Evolutionary conservation across 306 rosid genomes (phyloP).

Genomic region (Prinsepia uniflora): DNA sequence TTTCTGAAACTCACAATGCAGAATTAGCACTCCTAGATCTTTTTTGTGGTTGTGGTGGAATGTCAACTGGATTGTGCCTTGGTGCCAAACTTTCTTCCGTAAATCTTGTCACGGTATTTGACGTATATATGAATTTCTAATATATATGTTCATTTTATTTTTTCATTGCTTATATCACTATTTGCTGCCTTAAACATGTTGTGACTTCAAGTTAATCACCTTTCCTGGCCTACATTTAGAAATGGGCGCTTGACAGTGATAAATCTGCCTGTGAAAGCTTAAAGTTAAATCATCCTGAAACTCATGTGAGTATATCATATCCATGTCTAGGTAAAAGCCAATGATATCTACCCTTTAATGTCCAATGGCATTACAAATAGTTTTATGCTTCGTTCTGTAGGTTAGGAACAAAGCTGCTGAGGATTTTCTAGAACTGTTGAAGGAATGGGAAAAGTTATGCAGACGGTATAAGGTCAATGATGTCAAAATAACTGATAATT

Average conservation of each 20-base stretch:
- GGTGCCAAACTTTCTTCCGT: constrained; percentile 78
- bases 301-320: constrained; percentile 51
- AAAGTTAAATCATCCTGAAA: constrained; percentile 75
- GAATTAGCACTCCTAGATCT: constrained; percentile 67
- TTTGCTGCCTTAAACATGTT: constrained; percentile 14
- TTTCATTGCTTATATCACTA: constrained; percentile 15
- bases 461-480: constrained; percentile 38
- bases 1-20: constrained; percentile 28
- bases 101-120: constrained; percentile 66
- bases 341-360: neutral
- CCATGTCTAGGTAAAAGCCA: constrained; percentile 9
- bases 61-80: constrained; percentile 91
- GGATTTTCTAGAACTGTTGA: constrained; percentile 69
- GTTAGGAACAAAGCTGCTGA: constrained; percentile 88
- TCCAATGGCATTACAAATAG: constrained; percentile 16
- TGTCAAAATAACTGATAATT: constrained; percentile 24
- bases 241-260: constrained; percentile 79
- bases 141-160: constrained; percentile 8
- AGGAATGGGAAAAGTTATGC: constrained; percentile 87
- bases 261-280: constrained; percentile 73
- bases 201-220: constrained; percentile 9
- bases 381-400: constrained; percentile 36
- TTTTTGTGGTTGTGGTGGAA: constrained; percentile 93
- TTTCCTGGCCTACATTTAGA: constrained; percentile 44
- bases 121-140: neutral